A percentile compares a stretch with the other conserved stretches of the same genome.
Conservation (phyloP, 495 filamentous ascomycete species). For the Hypomontagnella monticulosa region DNA sequence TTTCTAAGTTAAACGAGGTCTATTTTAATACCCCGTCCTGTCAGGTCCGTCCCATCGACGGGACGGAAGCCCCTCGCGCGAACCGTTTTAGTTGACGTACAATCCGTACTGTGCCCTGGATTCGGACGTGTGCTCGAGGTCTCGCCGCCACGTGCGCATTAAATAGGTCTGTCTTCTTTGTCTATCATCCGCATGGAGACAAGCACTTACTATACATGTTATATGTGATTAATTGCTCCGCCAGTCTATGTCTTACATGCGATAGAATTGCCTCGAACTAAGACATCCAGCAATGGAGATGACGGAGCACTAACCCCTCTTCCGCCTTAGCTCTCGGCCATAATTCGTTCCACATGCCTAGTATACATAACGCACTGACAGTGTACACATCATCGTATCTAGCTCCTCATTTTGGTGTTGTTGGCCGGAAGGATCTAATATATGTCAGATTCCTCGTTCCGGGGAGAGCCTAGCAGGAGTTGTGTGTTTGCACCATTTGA, state of each 20-base stretch:
- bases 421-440: conserved; percentile 36
- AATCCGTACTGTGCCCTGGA: conserved; percentile 20
- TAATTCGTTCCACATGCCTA: conserved; percentile 31
- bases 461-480: conserved; percentile 28
- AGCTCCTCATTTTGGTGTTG: conserved; percentile 24
- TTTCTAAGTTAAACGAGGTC: too few relatives aligned
- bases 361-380: conserved; percentile 20
- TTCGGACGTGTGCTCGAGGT: not conserved
- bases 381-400: conserved; percentile 19
- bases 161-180: conserved; percentile 11
- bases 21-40: not conserved
- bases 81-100: not conserved
- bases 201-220: conserved; percentile 15
- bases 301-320: conserved; percentile 24
- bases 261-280: conserved; percentile 12
- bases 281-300: conserved; percentile 12
- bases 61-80: conserved; percentile 6
- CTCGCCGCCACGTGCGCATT: conserved; percentile 26
- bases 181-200: conserved; percentile 14
- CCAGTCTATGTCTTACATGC: conserved; percentile 3
- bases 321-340: conserved; percentile 5
- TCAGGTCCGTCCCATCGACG: conserved; percentile 15
- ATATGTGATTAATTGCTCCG: conserved; percentile 21
- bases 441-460: conserved; percentile 41
- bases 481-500: conserved; percentile 32